Base-by-base conservation (phyloP, 2,329 filamentous ascomycete genomes). In the Monosporascus sp. region DNA sequence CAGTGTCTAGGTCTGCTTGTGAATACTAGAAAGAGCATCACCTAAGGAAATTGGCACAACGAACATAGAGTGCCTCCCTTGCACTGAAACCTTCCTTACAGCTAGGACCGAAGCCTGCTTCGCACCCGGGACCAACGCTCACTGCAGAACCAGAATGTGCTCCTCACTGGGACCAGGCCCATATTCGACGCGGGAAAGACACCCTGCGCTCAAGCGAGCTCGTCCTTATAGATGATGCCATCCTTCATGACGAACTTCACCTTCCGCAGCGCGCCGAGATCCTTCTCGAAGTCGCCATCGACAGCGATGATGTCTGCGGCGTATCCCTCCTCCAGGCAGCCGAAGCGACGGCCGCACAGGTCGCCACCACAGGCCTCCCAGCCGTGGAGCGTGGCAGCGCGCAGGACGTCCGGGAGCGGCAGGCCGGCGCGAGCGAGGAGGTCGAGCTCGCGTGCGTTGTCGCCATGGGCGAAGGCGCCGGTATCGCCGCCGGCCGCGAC, bases 191-290 rank as follows among this genome's bases (percentile, higher is more conserved):
- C 31, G 2, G 31, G 31, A 35, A 39, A 41, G 18, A 9, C 4
- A 5, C 18, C 38, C 18, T 1, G 4, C 9, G 38, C 43, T 46
- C n/a, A 49, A 36, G 25, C 47, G 17, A 18, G 22, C n/a, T 49
- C 46, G 11, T 53, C 48, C 39, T 79, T 80, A 71, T 76, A 81
- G 8, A 81, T 67, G 48, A 61, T 70, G 1, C 71, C 79, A 59
- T 83, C 79, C 61, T 82, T 83, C 78, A 83, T 82, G 18, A 82
- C 79, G 61, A 81, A 81, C 50, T 63, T 68, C 1, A 82, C 75
- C 53, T 70, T 73, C 50, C 78, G 70, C 31, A 83, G 54, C 2
- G 74, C 74, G 20, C 61, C 57, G 1, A 62, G 37, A 51, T 79
- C 75, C 20, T 66, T 56, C 25, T 68, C 65, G 3, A 75, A 72